Evolutionary conservation across 1,284 basidiomycete species (phyloP).

Genomic region (Hemileia vastatrix): DNA sequence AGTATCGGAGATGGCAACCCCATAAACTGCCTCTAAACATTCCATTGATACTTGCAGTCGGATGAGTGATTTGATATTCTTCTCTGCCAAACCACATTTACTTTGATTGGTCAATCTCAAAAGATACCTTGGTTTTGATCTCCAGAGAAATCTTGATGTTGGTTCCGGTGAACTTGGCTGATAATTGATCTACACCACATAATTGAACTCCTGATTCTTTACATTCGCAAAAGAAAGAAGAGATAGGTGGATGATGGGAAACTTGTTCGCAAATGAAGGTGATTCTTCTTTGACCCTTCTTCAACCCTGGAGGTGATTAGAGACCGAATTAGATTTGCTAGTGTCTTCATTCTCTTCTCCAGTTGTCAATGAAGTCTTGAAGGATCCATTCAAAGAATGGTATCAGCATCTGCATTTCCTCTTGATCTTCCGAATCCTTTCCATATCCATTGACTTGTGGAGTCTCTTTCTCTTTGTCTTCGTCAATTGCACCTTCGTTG

Average conservation of each 20-base stretch:
- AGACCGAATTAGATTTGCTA: no score
- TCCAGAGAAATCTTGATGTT: conserved; percentile 77
- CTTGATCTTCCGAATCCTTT: not conserved
- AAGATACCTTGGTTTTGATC: conserved; percentile 79
- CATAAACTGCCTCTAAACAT: conserved; percentile 81
- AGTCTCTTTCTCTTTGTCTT: not conserved
- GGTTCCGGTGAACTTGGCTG: no score
- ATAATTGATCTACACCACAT: conserved; percentile 94
- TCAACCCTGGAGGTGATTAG: no score
- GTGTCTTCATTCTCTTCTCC: no score
- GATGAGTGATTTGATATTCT: conserved; percentile 72
- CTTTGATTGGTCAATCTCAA: conserved; percentile 60
- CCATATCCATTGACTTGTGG: not conserved
- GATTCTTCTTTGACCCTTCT: no score
- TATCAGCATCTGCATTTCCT: not conserved
- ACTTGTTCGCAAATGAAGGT: no score
- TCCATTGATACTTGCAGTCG: conserved; percentile 79
- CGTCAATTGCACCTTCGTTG: conserved; percentile 21
- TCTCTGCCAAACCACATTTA: conserved; percentile 23
- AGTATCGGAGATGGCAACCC: conserved; percentile 68
- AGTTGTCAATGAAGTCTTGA: not conserved
- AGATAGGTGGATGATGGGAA: conserved; percentile 91
- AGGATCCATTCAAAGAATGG: not conserved
- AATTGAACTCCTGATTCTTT: no score
- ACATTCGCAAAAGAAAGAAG: conserved; percentile 69